Percentiles rank a stretch among this genome's conserved stretches.
Conservation (phyloP, 1,284 basidiomycete genomes). For the Malassezia brasiliensis region DNA sequence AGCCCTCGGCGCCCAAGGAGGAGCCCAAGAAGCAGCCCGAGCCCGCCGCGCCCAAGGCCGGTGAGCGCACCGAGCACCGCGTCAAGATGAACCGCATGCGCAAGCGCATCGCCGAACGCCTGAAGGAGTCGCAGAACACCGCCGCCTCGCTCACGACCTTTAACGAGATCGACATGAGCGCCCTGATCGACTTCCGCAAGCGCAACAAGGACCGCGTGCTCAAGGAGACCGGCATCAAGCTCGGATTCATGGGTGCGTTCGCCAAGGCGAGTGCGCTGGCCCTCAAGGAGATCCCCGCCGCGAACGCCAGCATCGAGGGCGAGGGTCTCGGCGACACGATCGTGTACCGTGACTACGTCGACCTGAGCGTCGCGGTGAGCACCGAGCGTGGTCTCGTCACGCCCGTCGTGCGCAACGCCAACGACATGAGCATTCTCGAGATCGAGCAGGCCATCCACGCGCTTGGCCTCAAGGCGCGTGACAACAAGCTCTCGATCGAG, state of each 20-base stretch:
- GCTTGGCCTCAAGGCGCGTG: constrained; percentile 87
- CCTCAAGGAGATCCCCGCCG: constrained; percentile 81
- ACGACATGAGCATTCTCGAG: constrained; percentile 73
- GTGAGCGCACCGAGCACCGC: constrained; percentile 68
- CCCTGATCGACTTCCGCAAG: constrained; percentile 82
- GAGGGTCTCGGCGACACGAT: constrained; percentile 65
- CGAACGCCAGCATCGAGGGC: constrained; percentile 84
- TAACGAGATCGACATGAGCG: constrained; percentile 99
- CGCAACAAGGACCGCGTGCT: constrained; percentile 88
- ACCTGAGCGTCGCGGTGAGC: constrained; percentile 69
- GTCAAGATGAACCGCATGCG: constrained; percentile 66
- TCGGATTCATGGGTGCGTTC: constrained; percentile 98
- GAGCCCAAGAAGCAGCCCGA: constrained; percentile 8
- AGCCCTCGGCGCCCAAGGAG: constrained; percentile 17
- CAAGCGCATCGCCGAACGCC: constrained; percentile 84
- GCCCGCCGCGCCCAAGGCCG: constrained; percentile 25
- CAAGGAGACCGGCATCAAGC: constrained; percentile 88
- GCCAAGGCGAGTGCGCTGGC: constrained; percentile 77
- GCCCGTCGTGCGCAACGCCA: constrained; percentile 84
- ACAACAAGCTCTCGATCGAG: constrained; percentile 86
- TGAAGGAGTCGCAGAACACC: constrained; percentile 96
- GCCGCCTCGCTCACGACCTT: constrained; percentile 96
- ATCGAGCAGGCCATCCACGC: constrained; percentile 86
- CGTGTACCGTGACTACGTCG: constrained; percentile 76
- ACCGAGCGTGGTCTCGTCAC: constrained; percentile 97